These are phyloP conservation scores for Tetrapyrgos nigripes DNA, from an alignment of 1,284 basidiomycete genomes.

Conservation along the genomic window DNA sequence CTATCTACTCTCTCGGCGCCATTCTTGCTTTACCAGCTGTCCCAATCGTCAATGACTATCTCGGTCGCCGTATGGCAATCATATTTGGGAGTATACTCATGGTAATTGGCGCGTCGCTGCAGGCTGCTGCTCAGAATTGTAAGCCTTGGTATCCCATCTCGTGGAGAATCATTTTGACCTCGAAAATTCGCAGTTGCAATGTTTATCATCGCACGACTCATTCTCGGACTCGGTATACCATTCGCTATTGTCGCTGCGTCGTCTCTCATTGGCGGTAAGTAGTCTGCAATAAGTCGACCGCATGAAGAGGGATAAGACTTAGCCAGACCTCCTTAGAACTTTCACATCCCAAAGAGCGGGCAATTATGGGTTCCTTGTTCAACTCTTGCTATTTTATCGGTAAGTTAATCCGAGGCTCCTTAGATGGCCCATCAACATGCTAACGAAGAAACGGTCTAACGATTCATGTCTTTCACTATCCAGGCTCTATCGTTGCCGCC, in stretches of 20 bases:
- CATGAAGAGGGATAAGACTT: neutral
- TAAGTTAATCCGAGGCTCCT: constrained; percentile 17
- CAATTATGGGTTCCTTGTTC: constrained; percentile 53
- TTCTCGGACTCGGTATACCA: constrained; percentile 54
- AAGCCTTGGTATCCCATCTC: constrained; percentile 20
- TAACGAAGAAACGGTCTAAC: neutral
- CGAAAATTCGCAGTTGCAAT: constrained; percentile 46
- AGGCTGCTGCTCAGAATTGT: constrained; percentile 55
- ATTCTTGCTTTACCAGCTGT: constrained; percentile 53
- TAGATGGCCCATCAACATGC: neutral
- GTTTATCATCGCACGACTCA: constrained; percentile 56
- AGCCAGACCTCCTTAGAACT: constrained; percentile 38
- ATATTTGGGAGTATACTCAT: constrained; percentile 51
- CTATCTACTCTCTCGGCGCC: constrained; percentile 61
- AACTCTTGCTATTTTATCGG: constrained; percentile 55
- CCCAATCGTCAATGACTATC: constrained; percentile 47
- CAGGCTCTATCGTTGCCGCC: constrained; percentile 54
- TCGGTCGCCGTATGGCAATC: constrained; percentile 51
- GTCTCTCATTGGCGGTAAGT: constrained; percentile 51
- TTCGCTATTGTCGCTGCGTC: constrained; percentile 56
- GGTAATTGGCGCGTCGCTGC: constrained; percentile 52
- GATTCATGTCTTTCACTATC: neutral
- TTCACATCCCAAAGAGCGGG: constrained; percentile 56
- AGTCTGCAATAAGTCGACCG: neutral
- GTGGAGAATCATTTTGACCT: neutral